Percentiles rank a stretch among this genome's conserved stretches.
phyloP scores from a whole-genome alignment of 306 rosid genomes.

The Astragalus glycyphyllos region DNA sequence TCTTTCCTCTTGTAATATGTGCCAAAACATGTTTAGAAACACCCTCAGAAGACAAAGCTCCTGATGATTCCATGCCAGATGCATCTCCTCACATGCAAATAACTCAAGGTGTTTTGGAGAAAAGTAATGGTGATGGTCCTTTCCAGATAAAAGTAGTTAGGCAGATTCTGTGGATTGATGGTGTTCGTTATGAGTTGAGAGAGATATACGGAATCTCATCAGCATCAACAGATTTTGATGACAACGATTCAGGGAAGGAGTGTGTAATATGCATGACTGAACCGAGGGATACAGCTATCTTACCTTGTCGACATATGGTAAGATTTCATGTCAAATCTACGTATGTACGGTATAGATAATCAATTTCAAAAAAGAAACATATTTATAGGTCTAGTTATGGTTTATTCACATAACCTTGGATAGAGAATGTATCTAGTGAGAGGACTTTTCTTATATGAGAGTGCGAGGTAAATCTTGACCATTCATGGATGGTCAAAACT shows the following conservation, averaged over 20 bases:
- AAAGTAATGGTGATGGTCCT: constrained; percentile 51
- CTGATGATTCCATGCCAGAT: constrained; percentile 49
- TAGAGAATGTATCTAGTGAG: too few relatives aligned
- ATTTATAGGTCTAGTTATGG: constrained; percentile 17
- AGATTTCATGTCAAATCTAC: constrained; percentile 41
- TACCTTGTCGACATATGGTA: constrained; percentile 96
- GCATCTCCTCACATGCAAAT: constrained; percentile 70
- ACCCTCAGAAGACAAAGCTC: constrained; percentile 48
- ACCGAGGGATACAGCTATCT: constrained; percentile 81
- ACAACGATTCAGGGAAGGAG: constrained; percentile 76
- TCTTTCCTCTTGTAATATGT: constrained; percentile 82
- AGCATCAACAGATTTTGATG: constrained; percentile 57
- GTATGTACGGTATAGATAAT: not conserved
- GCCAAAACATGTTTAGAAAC: constrained; percentile 63
- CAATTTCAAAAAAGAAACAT: constrained; percentile 15
- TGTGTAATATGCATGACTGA: constrained; percentile 95
- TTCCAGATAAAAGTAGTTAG: constrained; percentile 76
- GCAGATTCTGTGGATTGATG: constrained; percentile 87
- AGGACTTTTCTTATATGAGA: too few relatives aligned
- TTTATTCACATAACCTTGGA: too few relatives aligned
- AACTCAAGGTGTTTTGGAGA: constrained; percentile 81
- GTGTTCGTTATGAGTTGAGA: constrained; percentile 76
- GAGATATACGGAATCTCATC: constrained; percentile 89
- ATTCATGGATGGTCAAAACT: too few relatives aligned
- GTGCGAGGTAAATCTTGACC: too few relatives aligned